Percentiles rank a stretch among this genome's conserved stretches.
Evolutionary conservation across 495 filamentous ascomycete genomes (phyloP).

Genomic region (Penicillium argentinense): DNA sequence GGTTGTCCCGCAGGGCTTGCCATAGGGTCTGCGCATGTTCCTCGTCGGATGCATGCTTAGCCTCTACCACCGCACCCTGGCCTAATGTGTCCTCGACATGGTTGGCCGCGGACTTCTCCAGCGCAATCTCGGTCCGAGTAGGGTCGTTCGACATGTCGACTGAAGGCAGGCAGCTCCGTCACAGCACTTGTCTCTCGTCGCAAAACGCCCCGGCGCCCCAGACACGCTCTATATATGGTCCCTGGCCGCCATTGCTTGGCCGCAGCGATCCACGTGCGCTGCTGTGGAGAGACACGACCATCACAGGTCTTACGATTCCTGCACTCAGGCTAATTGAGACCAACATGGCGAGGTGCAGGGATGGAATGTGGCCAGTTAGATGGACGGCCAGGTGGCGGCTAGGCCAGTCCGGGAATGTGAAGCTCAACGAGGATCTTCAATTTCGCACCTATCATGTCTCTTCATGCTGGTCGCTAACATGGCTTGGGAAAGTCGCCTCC

Average conservation of each 20-base stretch:
- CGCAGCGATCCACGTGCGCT: constrained; percentile 6
- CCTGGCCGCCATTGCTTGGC: neutral
- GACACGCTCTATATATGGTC: constrained; percentile 8
- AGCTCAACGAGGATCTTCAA: neutral
- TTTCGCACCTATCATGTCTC: constrained; percentile 23
- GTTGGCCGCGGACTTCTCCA: constrained; percentile 27
- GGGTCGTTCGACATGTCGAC: constrained; percentile 10
- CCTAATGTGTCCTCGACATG: constrained; percentile 30
- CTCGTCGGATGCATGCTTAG: constrained; percentile 33
- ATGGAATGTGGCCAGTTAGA: constrained; percentile 3
- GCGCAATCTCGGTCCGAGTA: constrained; percentile 15
- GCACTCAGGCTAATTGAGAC: constrained; percentile 17
- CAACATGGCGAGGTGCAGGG: neutral
- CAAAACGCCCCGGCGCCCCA: too few species aligned
- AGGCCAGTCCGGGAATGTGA: constrained; percentile 8
- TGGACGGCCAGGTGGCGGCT: neutral
- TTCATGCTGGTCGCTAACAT: neutral
- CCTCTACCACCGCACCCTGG: constrained; percentile 26
- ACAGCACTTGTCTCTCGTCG: too few species aligned
- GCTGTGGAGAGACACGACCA: constrained; percentile 13
- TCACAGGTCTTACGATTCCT: neutral
- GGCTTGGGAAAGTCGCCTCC: neutral
- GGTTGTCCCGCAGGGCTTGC: constrained; percentile 40
- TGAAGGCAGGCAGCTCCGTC: too few species aligned
- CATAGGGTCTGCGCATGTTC: constrained; percentile 32